Evolutionary conservation across 345 rosid species (phyloP), one percentile per base, ranked within the genome.

Genomic region (Kernera saxatilis): DNA sequence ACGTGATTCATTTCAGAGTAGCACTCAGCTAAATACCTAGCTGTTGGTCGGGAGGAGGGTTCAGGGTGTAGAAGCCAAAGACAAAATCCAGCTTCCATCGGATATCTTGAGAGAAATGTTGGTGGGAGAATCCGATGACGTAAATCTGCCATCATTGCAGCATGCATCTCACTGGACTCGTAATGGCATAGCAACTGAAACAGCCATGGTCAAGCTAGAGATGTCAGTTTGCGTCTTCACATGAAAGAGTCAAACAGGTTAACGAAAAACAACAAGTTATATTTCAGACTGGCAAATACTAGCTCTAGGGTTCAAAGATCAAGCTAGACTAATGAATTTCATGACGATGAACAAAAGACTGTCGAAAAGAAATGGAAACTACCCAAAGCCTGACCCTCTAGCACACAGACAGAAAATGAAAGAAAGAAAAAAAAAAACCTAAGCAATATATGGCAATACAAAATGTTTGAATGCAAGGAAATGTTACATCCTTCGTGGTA

Each of bases 61-160:
- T 81, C 90, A 46, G 96, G 96, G 79, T 88, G 96, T 76, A 90
- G 85, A 77, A 90, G 86, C 93, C 87, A 85, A 73, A 88, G 90
- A 73, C 93, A 90, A 79, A 85, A 88, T 45, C 90, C 97, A 74
- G 93, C 87, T 81, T 86, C 97, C 75, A 61, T 84, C 0, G 83
- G 73, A 73, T 78, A 77, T 77, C 79, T 83, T 30, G 87, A 86
- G 64, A 87, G 90, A 83, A 90, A 86, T 37, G 52, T 55, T 60
- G 88, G 78, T 21, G 93, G 92, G 36, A 90, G 88, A 75, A 86
- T 80, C 59, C 90, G 78, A 55, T 67, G 77, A 58, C 75, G 83
- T 84, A 90, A 78, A 77, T 84, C 84, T 48, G 68, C 71, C 93
- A 88, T 90, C 67, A 64, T 67, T 43, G 78, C 73, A 69, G 78